A percentile compares a stretch with the other conserved stretches of the same genome.
Conservation (phyloP, 345 rosid genomes). For the Microthlaspi erraticum region DNA sequence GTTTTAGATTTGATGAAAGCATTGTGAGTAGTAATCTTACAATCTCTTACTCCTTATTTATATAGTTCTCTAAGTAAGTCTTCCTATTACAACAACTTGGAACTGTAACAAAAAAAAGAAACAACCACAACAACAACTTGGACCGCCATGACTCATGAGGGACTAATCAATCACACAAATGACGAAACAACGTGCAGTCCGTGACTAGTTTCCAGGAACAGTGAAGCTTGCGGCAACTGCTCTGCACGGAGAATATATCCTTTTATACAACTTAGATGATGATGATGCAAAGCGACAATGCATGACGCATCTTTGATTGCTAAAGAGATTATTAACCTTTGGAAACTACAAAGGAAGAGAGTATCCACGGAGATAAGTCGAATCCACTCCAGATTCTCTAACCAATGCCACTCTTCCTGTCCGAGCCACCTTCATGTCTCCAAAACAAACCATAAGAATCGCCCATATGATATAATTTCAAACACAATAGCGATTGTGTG, state of each 20-base stretch:
- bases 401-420: slow-evolving; percentile 77
- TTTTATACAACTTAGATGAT: slow-evolving; percentile 11
- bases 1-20: slow-evolving; percentile 19
- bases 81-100: slow-evolving; percentile 8
- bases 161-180: slow-evolving; percentile 11
- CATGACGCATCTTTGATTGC: slow-evolving; percentile 16
- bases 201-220: slow-evolving; percentile 35
- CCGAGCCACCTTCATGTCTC: slow-evolving; percentile 65
- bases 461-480: background rate
- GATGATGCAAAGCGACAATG: slow-evolving; percentile 16
- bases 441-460: slow-evolving; percentile 18
- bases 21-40: slow-evolving; percentile 12
- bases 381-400: slow-evolving; percentile 78
- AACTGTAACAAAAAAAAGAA: background rate
- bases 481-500: background rate
- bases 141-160: slow-evolving; percentile 12
- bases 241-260: slow-evolving; percentile 38
- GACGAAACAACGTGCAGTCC: slow-evolving; percentile 22
- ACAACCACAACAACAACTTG: slow-evolving; percentile 21
- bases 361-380: slow-evolving; percentile 65
- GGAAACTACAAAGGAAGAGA: slow-evolving; percentile 58
- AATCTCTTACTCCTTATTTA: slow-evolving; percentile 12
- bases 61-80: slow-evolving; percentile 21
- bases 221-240: slow-evolving; percentile 28
- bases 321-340: slow-evolving; percentile 25